Evolutionary conservation across 2,329 filamentous ascomycete genomes (phyloP), one percentile per base, ranked within the genome.

Genomic region (Talaromyces sp.): DNA sequence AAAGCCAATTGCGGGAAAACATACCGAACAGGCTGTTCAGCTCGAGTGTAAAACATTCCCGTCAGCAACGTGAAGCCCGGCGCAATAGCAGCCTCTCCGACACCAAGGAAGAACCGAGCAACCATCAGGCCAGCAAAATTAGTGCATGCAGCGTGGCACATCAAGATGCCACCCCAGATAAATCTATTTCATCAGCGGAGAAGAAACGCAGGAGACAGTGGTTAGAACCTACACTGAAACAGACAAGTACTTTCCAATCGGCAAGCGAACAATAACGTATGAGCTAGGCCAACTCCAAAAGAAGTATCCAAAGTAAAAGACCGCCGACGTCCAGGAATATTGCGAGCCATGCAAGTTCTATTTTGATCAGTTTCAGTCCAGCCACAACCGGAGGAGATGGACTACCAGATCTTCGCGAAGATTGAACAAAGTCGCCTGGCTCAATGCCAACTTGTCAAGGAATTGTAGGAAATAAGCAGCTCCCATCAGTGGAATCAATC

Each of bases 1-100:
- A 27, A 27, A 27, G 24, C 4, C 24, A 27, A 27, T 27, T 9
- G n/a, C 9, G 20, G 2, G 27, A 22, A 35, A 27, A 45, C 52
- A 29, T 55, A 56, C 52, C 73, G 66, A 35, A 74, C 60, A 1
- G 70, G 70, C 43, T 75, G 73, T 45, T 75, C 73, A 8, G 69
- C 59, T 17, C 71, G 63, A 13, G 65, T 68, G 58, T 74, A 75
- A 57, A 70, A 71, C 61, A 75, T 73, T 9, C 70, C 68, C 8
- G 69, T 74, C 3, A 75, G 66, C 30, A 75, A 57, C 20, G 70
- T 65, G 46, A 71, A 75, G 4, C 71, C 70, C 0, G 74, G 74
- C 1, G 39, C 55, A 35, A 62, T 54, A 4, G 55, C 51, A 9
- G 61, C 61, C 33, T 63, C 61, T 2, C 50, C 52, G 4, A 61